Evolutionary conservation across 257 asterid species (phyloP).

Genomic region (Buddleja alternifolia): DNA sequence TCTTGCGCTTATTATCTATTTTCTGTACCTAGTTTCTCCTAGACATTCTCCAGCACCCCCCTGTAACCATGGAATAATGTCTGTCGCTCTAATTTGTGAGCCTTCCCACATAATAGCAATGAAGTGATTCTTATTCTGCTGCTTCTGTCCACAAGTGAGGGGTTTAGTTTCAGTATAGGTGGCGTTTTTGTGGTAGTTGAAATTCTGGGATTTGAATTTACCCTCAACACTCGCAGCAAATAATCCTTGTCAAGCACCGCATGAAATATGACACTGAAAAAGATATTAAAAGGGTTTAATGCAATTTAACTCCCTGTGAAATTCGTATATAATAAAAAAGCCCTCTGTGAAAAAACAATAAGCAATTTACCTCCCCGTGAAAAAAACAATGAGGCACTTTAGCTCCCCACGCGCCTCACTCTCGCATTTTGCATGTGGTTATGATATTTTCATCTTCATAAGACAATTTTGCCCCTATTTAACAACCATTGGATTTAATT

Average conservation of each 20-base stretch:
- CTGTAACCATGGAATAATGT: neutral
- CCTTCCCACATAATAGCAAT: constrained; percentile 2
- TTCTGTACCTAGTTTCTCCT: neutral
- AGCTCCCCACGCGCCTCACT: too few relatives aligned
- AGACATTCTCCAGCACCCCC: neutral
- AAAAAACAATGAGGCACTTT: too few relatives aligned
- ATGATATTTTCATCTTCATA: too few relatives aligned
- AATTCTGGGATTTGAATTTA: neutral
- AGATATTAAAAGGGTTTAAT: too few relatives aligned
- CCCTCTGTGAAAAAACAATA: too few relatives aligned
- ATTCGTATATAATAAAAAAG: too few relatives aligned
- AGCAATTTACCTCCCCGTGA: too few relatives aligned
- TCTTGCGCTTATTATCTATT: neutral
- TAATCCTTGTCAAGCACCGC: neutral
- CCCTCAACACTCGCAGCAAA: neutral
- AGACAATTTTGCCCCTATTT: too few relatives aligned
- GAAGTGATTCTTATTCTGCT: neutral
- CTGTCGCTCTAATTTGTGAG: neutral
- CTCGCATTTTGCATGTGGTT: too few relatives aligned
- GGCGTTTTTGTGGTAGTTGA: neutral
- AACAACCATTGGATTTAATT: too few relatives aligned
- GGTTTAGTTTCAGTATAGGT: neutral
- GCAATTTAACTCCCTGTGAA: too few relatives aligned
- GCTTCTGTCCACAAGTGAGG: neutral
- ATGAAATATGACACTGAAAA: neutral